Base-by-base conservation (phyloP, 495 filamentous ascomycete genomes). In the Hamigera avellanea region DNA sequence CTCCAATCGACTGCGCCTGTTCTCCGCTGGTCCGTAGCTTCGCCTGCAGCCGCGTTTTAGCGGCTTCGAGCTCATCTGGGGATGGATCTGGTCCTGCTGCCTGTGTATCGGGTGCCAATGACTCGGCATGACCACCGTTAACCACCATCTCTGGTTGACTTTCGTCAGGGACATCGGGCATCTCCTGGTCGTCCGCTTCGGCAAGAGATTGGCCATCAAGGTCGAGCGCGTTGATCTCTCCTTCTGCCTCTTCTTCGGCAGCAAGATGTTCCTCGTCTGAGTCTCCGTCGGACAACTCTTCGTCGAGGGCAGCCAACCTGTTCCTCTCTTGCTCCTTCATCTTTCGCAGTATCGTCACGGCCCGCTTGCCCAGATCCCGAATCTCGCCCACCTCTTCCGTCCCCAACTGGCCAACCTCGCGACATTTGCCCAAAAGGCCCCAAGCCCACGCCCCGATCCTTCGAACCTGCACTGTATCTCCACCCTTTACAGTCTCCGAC, bases 1-100 rank as follows among this genome's bases (percentile, higher is more conserved):
- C 8, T 14, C 13, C 13, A 33, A 12, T 30, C 28, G 31, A 14
- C 44, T 35, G 35, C 38, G 29, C 31, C 32, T 26, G 14, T 33
- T 26, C 32, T 36, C 37, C 17, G 19, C 17, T 41, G 27, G 36
- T 51, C 29, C 50, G 55, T 12, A 78, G 52, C 44, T 55, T 60
- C 9, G 64, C 57, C 36, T 79, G 66, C 6, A 81, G 61, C 19
- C 66, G 70, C 15, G 67, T 59, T 56, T 79, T 78, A 37, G 75
- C 78, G 23, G 61, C 66, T 43, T 73, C 75, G 37, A 82, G 62
- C 45, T 47, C 52, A 19, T 46, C 49, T 3, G 37, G 36, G 10
- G 46, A 38, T 18, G 43, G 21, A 14, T 46, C 37, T 28, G 44
- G 34, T 18, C 54, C 50, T 40, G 49, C 45, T 18, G 21, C 37